A percentile compares a stretch with the other conserved stretches of the same genome.
Conservation (phyloP, 306 rosid species). For the Parietaria judaica region DNA sequence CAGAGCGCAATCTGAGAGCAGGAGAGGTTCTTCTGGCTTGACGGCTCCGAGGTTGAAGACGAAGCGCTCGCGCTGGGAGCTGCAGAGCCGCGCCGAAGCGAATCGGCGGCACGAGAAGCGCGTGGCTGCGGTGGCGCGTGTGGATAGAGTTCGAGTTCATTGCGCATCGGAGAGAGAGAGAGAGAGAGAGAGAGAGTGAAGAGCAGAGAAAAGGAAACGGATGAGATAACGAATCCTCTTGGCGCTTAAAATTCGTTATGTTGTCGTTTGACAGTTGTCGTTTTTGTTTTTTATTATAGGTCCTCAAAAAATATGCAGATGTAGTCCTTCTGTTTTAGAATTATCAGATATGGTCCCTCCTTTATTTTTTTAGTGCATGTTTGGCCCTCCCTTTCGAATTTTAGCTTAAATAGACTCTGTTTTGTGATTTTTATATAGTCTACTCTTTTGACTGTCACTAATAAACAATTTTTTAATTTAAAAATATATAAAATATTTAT, state of each 20-base stretch:
- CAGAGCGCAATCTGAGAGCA: slow-evolving; percentile 21
- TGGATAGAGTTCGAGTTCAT: slow-evolving; percentile 38
- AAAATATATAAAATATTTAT: too few relatives aligned
- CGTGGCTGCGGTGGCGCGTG: not conserved
- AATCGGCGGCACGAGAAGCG: not conserved
- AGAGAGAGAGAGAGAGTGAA: slow-evolving; percentile 10
- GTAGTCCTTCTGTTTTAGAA: too few relatives aligned
- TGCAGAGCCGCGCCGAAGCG: slow-evolving; percentile 2
- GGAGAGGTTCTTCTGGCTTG: not conserved
- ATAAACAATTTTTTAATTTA: too few relatives aligned
- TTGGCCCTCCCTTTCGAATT: too few relatives aligned
- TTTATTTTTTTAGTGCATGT: too few relatives aligned
- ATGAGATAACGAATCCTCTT: slow-evolving; percentile 11
- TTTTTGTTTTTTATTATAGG: not conserved
- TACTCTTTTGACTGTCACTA: too few relatives aligned
- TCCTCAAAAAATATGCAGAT: not conserved
- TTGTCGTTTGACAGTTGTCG: not conserved
- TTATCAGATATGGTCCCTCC: too few relatives aligned
- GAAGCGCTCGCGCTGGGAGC: slow-evolving; percentile 19
- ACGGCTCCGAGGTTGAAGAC: slow-evolving; percentile 25
- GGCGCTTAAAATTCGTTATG: slow-evolving; percentile 18
- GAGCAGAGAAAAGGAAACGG: slow-evolving; percentile 2
- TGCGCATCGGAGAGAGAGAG: slow-evolving; percentile 19
- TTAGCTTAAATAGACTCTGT: too few relatives aligned
- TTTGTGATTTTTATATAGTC: too few relatives aligned